Evolutionary conservation across 2,329 filamentous ascomycete genomes (phyloP), one percentile per base, ranked within the genome.

Genomic region (Zasmidium citrigriseum): DNA sequence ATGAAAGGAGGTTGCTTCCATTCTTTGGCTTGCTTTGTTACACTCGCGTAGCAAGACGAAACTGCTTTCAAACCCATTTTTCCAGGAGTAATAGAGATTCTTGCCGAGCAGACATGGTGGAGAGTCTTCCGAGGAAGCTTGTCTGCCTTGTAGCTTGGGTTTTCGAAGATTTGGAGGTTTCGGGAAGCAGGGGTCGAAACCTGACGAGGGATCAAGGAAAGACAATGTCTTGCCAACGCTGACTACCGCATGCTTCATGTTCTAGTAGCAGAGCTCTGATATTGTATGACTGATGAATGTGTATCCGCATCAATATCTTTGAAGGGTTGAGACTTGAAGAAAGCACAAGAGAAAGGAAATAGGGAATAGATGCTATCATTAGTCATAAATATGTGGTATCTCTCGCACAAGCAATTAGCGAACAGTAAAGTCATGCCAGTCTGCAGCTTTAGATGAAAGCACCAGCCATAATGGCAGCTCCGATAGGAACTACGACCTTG

Each of bases 401-500:
- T 41, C 14, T 29, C 18, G 5, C 34, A n/a, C 34, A n/a, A 9
- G 14, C 18, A n/a, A 41, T 16, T 9, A 4, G 5, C 18, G 16
- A 9, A 41, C 14, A 41, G 18, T 9, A 11, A 41, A n/a, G n/a
- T 41, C 27, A 41, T 16, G 16, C 34, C 34, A n/a, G 4, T 16
- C 34, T n/a, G 34, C 34, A n/a, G 34, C 34, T 16, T 47, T 47
- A 47, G 9, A 47, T 24, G 16, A 24, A 47, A 22, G 20, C 52
- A 22, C 52, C 48, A 22, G 29, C 56, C 20, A 55, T 57, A 5
- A 59, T 25, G 4, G 46, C 61, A 20, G 52, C 54, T 5, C 53
- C 61, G 41, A 62, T 52, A 11, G 61, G 59, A 9, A 64, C 61
- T 16, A 61, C 20, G 38, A 62, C 46, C 57, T 64, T 62, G 54